phyloP scores from a whole-genome alignment of 495 filamentous ascomycete genomes.

The Podospora pseudopauciseta region DNA sequence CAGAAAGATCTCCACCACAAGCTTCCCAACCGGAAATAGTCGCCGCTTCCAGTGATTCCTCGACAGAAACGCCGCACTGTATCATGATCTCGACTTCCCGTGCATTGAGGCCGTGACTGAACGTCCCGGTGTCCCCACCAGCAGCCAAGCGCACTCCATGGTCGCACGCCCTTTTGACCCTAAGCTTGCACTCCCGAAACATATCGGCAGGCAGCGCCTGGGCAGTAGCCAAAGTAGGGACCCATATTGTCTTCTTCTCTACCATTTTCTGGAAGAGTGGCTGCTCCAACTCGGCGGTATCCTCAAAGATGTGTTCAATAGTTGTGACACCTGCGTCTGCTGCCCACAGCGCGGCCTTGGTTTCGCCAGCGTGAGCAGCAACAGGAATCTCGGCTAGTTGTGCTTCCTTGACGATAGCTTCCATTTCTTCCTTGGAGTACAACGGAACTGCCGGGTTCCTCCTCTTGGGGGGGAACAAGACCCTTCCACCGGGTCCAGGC shows the following conservation, averaged over 20 bases:
- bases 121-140: conserved; percentile 51
- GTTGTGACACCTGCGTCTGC: conserved; percentile 48
- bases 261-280: conserved; percentile 38
- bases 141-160: conserved; percentile 44
- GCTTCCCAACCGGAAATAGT: conserved; percentile 51
- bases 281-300: conserved; percentile 33
- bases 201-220: conserved; percentile 27
- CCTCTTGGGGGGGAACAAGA: conserved; percentile 27
- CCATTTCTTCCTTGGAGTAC: conserved; percentile 50
- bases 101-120: conserved; percentile 49
- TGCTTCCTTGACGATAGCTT: conserved; percentile 48
- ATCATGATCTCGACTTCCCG: conserved; percentile 50
- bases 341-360: conserved; percentile 45
- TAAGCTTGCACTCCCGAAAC: conserved; percentile 31
- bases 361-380: conserved; percentile 43
- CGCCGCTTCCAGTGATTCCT: conserved; percentile 43
- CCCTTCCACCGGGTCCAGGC: conserved; percentile 21
- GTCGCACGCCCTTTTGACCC: conserved; percentile 20
- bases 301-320: conserved; percentile 49
- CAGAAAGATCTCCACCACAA: conserved; percentile 48
- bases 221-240: conserved; percentile 46
- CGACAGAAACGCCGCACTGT: conserved; percentile 47
- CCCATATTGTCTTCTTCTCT: conserved; percentile 42
- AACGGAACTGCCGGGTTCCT: conserved; percentile 43
- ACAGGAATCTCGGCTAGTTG: conserved; percentile 39